Conservation (phyloP, 1,284 basidiomycete genomes). For the Porodaedalea pini region DNA sequence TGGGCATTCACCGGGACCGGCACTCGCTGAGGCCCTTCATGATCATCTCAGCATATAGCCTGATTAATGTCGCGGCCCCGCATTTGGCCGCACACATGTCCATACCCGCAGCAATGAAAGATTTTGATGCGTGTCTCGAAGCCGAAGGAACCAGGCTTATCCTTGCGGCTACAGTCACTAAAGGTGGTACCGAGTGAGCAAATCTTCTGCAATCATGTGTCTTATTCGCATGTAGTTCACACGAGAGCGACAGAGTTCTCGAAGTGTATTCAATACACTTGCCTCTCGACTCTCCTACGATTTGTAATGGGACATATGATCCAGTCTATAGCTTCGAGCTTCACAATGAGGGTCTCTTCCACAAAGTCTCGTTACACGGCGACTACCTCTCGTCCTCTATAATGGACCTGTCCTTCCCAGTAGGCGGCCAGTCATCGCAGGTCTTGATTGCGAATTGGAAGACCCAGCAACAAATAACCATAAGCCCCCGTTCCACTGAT, state of each 20-base stretch:
- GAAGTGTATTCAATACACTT: conserved; percentile 17
- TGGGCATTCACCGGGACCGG: conserved; percentile 15
- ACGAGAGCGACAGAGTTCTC: conserved; percentile 7
- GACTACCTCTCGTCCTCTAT: conserved; percentile 17
- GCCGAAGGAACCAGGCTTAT: conserved; percentile 6
- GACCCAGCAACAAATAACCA: conserved; percentile 16
- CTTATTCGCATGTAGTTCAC: not conserved
- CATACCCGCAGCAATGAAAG: conserved; percentile 13
- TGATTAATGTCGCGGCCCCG: not conserved
- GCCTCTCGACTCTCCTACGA: conserved; percentile 4
- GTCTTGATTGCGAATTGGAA: conserved; percentile 20
- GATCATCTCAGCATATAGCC: conserved; percentile 9
- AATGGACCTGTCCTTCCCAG: conserved; percentile 2
- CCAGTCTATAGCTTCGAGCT: conserved; percentile 10
- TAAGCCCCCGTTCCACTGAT: conserved; percentile 9
- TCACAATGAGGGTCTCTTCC: conserved; percentile 15
- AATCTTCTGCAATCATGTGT: not conserved
- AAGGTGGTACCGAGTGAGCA: conserved; percentile 12
- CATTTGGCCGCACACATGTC: conserved; percentile 9
- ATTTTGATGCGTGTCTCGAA: conserved; percentile 17
- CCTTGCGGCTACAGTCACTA: conserved; percentile 16
- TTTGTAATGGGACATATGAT: conserved; percentile 10
- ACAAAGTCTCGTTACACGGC: conserved; percentile 21
- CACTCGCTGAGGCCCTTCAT: conserved; percentile 16
- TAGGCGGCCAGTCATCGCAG: conserved; percentile 9